Percentiles rank a stretch among this genome's conserved stretches.
These are phyloP conservation scores for Aspergillus hancockii DNA, from an alignment of 495 filamentous ascomycete genomes.

Conservation along the genomic window DNA sequence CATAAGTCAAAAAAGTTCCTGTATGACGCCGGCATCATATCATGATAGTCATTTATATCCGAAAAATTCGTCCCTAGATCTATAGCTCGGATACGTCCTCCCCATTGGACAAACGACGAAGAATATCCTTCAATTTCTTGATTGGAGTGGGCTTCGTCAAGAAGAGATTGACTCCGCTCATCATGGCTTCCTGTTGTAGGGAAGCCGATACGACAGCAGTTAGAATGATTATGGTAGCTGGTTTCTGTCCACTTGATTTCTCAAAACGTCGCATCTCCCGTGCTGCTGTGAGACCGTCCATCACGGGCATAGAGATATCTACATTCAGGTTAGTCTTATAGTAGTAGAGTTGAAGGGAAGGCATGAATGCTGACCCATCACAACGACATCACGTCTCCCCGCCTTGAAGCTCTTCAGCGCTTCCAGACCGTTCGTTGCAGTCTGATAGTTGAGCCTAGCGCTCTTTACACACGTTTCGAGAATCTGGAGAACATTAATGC, in stretches of 20 bases:
- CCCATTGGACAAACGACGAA: background rate
- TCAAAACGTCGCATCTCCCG: constrained; percentile 58
- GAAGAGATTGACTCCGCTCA: constrained; percentile 61
- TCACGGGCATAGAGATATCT: constrained; percentile 68
- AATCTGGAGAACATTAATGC: constrained; percentile 13
- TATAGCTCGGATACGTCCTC: too few relatives aligned
- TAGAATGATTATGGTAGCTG: constrained; percentile 58
- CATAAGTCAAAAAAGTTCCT: too few relatives aligned
- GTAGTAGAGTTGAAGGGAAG: background rate
- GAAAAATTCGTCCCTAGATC: too few relatives aligned
- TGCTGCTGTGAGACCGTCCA: constrained; percentile 64
- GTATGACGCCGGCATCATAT: too few relatives aligned
- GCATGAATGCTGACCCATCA: constrained; percentile 37
- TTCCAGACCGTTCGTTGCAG: constrained; percentile 24
- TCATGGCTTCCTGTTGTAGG: constrained; percentile 59
- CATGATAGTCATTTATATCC: too few relatives aligned
- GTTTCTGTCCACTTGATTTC: constrained; percentile 17
- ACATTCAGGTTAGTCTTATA: constrained; percentile 1
- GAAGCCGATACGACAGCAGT: constrained; percentile 56
- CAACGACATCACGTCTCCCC: constrained; percentile 40
- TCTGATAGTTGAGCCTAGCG: constrained; percentile 15
- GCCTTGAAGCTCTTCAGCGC: constrained; percentile 49
- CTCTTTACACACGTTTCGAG: constrained; percentile 26
- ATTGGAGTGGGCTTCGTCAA: constrained; percentile 61
- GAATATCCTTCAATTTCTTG: constrained; percentile 25